Conservation (phyloP, 192 early-diverging fungal species). For the Irineochytrium annulatum region DNA sequence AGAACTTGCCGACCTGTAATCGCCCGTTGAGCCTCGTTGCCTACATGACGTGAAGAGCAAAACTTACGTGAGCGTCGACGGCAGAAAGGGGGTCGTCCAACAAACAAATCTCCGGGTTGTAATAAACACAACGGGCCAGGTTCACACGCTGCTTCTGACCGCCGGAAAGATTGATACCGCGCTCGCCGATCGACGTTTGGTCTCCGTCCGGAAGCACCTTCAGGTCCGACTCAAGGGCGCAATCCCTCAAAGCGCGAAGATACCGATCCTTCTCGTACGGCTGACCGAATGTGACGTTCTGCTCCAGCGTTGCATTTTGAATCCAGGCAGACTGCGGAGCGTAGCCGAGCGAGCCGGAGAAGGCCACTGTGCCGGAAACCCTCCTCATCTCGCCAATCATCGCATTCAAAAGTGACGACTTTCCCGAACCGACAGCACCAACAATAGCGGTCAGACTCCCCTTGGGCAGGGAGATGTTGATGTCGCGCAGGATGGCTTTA, state of each 20-base stretch:
- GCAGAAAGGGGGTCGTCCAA: conserved; percentile 87
- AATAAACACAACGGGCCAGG: conserved; percentile 76
- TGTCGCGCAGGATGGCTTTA: conserved; percentile 30
- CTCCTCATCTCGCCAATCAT: conserved; percentile 43
- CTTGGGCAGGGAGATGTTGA: conserved; percentile 43
- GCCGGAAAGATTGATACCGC: conserved; percentile 54
- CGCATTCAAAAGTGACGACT: conserved; percentile 57
- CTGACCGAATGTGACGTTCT: conserved; percentile 70
- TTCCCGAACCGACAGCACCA: conserved; percentile 63
- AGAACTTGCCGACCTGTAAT: conserved; percentile 57
- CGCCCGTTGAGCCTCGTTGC: conserved; percentile 22
- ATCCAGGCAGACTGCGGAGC: conserved; percentile 86
- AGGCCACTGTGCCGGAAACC: conserved; percentile 51
- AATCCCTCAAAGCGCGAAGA: conserved; percentile 60
- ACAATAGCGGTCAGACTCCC: conserved; percentile 58
- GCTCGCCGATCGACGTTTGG: conserved; percentile 49
- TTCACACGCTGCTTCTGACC: conserved; percentile 86
- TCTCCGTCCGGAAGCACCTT: conserved; percentile 64
- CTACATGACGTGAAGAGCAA: too few relatives aligned
- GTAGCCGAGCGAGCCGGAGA: conserved; percentile 70
- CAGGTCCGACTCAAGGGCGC: conserved; percentile 70
- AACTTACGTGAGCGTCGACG: conserved; percentile 70
- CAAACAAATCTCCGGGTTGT: conserved; percentile 69
- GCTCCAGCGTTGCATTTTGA: conserved; percentile 52
- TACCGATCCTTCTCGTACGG: conserved; percentile 62